phyloP scores from a whole-genome alignment of 169 alveolate genomes.

The Plasmodium vinckei region DNA sequence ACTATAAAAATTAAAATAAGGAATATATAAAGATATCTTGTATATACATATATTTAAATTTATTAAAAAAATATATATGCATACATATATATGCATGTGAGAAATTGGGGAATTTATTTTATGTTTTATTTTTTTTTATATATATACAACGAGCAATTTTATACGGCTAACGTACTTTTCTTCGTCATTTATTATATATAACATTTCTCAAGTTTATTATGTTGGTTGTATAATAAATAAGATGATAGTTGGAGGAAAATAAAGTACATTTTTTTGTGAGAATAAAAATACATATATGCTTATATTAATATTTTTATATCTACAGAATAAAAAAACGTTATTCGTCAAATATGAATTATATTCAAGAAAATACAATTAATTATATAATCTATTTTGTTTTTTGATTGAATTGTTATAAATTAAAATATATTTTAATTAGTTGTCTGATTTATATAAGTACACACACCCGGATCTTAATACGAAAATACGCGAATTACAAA shows the following conservation, averaged over 20 bases:
- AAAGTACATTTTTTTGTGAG: constrained; percentile 12
- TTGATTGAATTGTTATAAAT: constrained; percentile 17
- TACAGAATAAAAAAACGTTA: constrained; percentile 13
- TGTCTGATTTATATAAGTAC: constrained; percentile 61
- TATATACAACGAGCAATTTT: constrained; percentile 17
- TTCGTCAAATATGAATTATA: constrained; percentile 36
- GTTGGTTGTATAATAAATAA: constrained; percentile 56
- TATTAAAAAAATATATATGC: constrained; percentile 11
- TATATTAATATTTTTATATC: constrained; percentile 11
- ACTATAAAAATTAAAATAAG: constrained; percentile 15
- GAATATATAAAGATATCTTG: not conserved
- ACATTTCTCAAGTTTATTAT: constrained; percentile 42
- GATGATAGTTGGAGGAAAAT: constrained; percentile 13
- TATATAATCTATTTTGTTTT: constrained; percentile 2
- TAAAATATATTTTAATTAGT: constrained; percentile 28
- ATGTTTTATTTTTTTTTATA: constrained; percentile 25
- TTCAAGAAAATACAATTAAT: constrained; percentile 49
- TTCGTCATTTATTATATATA: constrained; percentile 17
- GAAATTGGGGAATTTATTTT: constrained; percentile 27
- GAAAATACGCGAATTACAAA: constrained; percentile 6
- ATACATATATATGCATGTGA: not conserved
- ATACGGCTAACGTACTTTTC: constrained; percentile 18
- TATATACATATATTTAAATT: constrained; percentile 19
- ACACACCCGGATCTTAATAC: not conserved
- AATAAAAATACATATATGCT: not conserved